These are phyloP conservation scores for Pleurotus eryngii DNA, from an alignment of 768 basidiomycete genomes.

Conservation along the genomic window DNA sequence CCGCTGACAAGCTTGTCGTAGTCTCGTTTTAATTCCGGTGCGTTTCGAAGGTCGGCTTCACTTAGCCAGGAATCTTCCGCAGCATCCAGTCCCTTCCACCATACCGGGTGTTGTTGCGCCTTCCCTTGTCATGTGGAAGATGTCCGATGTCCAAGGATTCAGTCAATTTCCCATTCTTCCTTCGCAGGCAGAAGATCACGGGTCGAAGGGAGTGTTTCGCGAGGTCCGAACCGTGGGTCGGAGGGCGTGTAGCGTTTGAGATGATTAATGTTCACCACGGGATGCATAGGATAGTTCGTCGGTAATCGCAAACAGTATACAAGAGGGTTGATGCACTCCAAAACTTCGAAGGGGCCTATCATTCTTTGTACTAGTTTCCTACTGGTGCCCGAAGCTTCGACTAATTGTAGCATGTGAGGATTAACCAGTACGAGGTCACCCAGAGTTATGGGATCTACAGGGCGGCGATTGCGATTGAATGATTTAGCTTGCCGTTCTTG, in stretches of 20 bases:
- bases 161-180: constrained; percentile 17
- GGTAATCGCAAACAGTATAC: constrained; percentile 21
- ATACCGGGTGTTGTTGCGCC: not conserved
- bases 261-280: constrained; percentile 21
- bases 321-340: constrained; percentile 19
- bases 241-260: constrained; percentile 17
- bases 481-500: constrained; percentile 20
- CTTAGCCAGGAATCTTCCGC: constrained; percentile 21
- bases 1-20: not conserved
- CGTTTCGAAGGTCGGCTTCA: constrained; percentile 17
- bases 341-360: constrained; percentile 23
- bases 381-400: constrained; percentile 18
- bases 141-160: constrained; percentile 11
- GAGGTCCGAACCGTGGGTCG: constrained; percentile 11
- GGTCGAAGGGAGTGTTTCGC: constrained; percentile 10
- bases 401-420: constrained; percentile 21
- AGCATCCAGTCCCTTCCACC: constrained; percentile 20
- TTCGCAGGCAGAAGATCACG: constrained; percentile 10
- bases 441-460: not conserved
- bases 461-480: constrained; percentile 16
- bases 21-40: constrained; percentile 14
- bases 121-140: constrained; percentile 12
- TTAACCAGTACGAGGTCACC: constrained; percentile 20
- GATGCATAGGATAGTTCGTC: constrained; percentile 21
- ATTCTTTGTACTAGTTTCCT: constrained; percentile 19